A percentile compares a stretch with the other conserved stretches of the same genome.
Conservation (phyloP, 768 basidiomycete species). For the Peribolospora baueri region DNA sequence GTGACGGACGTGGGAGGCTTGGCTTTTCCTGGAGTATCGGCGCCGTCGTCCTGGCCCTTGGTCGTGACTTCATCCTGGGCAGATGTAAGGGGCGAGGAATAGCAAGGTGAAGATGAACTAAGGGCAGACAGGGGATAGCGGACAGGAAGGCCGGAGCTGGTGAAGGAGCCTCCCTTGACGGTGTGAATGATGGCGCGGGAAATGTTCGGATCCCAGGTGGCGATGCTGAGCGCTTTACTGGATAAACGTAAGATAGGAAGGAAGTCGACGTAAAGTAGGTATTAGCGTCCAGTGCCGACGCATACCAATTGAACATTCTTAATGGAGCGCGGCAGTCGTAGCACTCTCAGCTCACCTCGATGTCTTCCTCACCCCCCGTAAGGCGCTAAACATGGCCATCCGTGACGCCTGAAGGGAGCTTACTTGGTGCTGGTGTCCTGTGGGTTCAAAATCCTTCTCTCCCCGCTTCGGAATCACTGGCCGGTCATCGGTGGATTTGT, state of each 20-base stretch:
- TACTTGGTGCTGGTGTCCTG: constrained; percentile 29
- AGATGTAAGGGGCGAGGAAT: background rate
- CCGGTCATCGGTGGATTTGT: constrained; percentile 18
- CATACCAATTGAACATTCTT: constrained; percentile 1
- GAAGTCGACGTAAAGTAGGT: no score
- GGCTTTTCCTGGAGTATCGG: constrained; percentile 20
- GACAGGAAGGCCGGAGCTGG: background rate
- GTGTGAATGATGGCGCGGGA: constrained; percentile 24
- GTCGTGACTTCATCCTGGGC: constrained; percentile 25
- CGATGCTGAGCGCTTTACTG: constrained; percentile 36
- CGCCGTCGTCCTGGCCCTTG: constrained; percentile 41
- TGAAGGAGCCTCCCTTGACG: constrained; percentile 6
- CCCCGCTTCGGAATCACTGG: constrained; percentile 82
- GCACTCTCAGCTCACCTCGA: constrained; percentile 32
- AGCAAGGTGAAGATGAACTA: background rate
- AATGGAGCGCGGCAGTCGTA: no score
- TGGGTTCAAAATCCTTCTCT: constrained; percentile 92
- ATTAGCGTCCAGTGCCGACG: constrained; percentile 9
- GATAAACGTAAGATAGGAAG: no score
- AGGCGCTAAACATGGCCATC: constrained; percentile 62
- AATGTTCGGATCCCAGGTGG: constrained; percentile 46
- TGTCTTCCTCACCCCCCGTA: constrained; percentile 46
- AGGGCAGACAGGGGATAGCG: background rate
- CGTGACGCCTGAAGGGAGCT: constrained; percentile 58
- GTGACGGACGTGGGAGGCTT: background rate